Evolutionary conservation across 495 filamentous ascomycete species (phyloP), one percentile per base, ranked within the genome.

Genomic region (Penicillium longicatenatum): DNA sequence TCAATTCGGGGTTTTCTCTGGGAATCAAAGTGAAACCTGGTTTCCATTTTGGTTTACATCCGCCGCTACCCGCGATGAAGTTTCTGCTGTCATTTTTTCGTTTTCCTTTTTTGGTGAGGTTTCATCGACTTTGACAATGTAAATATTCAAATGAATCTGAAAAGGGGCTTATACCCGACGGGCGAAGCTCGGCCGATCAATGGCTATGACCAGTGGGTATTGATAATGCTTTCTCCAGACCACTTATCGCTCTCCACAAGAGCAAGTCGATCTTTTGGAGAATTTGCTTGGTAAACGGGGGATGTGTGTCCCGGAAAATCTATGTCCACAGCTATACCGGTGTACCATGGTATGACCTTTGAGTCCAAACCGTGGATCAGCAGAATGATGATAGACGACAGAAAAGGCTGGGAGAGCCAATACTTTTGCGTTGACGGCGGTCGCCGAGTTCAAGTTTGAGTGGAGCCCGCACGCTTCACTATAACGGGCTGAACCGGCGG

Each of bases 221-320:
- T 63, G 54, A 55, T 55, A 63, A 66, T 59, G 21, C 21, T 29
- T 21, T 42, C 21, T 37, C 50, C 50, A 47, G 55, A 45, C 43
- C 30, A 37, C 50, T 62, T 55, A 62, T 55, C 60, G 10, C 24
- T 55, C 45, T 52, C 52, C 52, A 33, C 48, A 33, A 20, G 9
- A 33, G 31, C 11, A 35, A 37, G 22, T 12, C 46, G 11, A 49
- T 43, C 31, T 42, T 21, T 26, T 16, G 31, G 29, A 6, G 14
- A 39, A 21, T 33, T 49, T n/a, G 2, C 22, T 20, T 30, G 16
- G 42, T 31, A 35, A 48, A 55, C 39, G 53, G 46, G 53, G 53
- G 45, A 44, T 35, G 31, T 35, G 37, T n/a, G 20, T 20, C 20
- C 53, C 53, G 44, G 43, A 55, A 55, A 55, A 49, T 48, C 44